phyloP scores from a whole-genome alignment of 805 yeast genomes.

The Saccharomyces paradoxus region DNA sequence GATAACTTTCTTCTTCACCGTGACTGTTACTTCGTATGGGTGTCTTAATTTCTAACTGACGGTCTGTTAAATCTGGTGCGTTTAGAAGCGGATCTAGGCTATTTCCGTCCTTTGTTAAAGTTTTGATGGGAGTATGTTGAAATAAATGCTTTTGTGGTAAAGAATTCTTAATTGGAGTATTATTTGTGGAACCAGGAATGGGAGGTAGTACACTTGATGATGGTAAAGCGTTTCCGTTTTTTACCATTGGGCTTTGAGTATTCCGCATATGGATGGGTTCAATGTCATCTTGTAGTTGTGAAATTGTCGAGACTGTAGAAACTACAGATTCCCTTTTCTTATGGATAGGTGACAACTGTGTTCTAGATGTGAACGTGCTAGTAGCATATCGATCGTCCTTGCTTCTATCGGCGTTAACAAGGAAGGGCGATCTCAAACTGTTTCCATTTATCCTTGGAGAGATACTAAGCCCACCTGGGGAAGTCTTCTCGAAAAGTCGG shows the following conservation, averaged over 20 bases:
- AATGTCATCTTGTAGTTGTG: slow-evolving; percentile 17
- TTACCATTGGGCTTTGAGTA: background rate
- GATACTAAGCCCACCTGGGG: background rate
- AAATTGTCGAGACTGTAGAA: slow-evolving; percentile 30
- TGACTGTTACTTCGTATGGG: slow-evolving; percentile 9
- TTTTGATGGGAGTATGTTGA: slow-evolving; percentile 25
- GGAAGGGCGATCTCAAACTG: background rate
- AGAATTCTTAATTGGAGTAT: slow-evolving; percentile 17
- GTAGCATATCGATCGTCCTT: background rate
- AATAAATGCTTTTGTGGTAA: slow-evolving; percentile 26
- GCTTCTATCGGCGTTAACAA: background rate
- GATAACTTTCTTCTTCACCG: slow-evolving; percentile 17
- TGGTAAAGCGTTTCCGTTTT: slow-evolving; percentile 2
- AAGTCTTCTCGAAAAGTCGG: background rate
- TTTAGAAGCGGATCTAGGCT: background rate
- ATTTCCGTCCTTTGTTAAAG: slow-evolving; percentile 2
- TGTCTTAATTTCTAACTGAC: background rate
- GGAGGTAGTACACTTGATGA: slow-evolving; percentile 19
- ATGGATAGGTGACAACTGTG: slow-evolving; percentile 12
- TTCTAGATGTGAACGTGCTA: background rate
- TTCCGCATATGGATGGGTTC: slow-evolving; percentile 1
- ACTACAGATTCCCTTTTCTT: slow-evolving; percentile 20
- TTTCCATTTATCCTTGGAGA: background rate
- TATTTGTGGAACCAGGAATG: slow-evolving; percentile 25
- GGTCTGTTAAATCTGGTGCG: background rate